phyloP scores from a whole-genome alignment of 495 filamentous ascomycete species.

The Bacidia rubella region DNA sequence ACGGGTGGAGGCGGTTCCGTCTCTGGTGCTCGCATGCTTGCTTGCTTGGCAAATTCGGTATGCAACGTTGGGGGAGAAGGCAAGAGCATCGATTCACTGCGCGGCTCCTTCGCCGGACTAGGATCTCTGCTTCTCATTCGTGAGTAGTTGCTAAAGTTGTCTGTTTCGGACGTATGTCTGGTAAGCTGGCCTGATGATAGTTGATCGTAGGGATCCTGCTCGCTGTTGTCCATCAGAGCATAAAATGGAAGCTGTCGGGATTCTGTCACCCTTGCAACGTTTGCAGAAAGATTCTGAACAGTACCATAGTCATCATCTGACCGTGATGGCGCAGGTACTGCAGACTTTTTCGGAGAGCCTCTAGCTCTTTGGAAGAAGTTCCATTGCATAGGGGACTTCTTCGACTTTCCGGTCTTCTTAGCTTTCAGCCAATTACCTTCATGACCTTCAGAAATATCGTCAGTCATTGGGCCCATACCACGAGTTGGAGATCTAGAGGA shows the following conservation, averaged over 20 bases:
- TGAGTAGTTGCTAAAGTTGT: constrained; percentile 9
- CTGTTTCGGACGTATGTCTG: constrained; percentile 11
- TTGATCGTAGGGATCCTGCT: constrained; percentile 33
- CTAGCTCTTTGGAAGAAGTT: constrained; percentile 69
- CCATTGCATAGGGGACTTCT: constrained; percentile 48
- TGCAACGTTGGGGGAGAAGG: constrained; percentile 40
- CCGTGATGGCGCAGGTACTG: constrained; percentile 23
- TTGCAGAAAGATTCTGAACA: constrained; percentile 28
- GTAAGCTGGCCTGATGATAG: constrained; percentile 1
- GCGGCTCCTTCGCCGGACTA: constrained; percentile 22
- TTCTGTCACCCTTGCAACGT: constrained; percentile 26
- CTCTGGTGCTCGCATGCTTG: constrained; percentile 24
- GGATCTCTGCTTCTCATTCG: background rate
- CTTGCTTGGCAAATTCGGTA: constrained; percentile 30
- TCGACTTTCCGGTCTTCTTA: constrained; percentile 21
- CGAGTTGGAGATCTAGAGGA: constrained; percentile 12
- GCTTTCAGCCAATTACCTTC: constrained; percentile 27
- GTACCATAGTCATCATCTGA: constrained; percentile 25
- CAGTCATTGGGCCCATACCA: constrained; percentile 4
- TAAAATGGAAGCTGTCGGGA: constrained; percentile 57
- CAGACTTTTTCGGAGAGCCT: constrained; percentile 29
- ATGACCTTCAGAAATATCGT: constrained; percentile 23
- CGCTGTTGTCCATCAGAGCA: constrained; percentile 61
- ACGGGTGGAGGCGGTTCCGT: constrained; percentile 1
- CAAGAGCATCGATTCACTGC: constrained; percentile 37